Conservation (phyloP, 768 basidiomycete species). For the Fomitopsis serialis region DNA sequence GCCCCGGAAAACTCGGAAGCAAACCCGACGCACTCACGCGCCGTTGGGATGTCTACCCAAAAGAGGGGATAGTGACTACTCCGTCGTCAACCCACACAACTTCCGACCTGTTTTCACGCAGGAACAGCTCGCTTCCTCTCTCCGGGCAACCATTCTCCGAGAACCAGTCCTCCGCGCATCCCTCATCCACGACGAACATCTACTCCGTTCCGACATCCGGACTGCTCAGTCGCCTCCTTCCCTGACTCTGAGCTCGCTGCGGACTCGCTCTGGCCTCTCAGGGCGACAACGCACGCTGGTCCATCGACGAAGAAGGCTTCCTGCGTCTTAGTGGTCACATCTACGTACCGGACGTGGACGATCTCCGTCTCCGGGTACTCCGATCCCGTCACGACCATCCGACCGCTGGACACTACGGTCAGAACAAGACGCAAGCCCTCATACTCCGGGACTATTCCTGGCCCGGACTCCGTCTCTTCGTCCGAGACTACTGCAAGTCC, state of each 20-base stretch:
- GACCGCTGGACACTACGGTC: constrained; percentile 37
- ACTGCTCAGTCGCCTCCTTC: background rate
- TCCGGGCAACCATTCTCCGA: constrained; percentile 13
- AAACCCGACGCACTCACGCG: constrained; percentile 19
- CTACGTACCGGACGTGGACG: constrained; percentile 24
- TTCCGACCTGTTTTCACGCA: constrained; percentile 24
- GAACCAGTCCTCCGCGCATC: no score
- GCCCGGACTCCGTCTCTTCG: constrained; percentile 24
- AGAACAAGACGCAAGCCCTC: constrained; percentile 24
- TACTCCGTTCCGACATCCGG: constrained; percentile 15
- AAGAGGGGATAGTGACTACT: constrained; percentile 18
- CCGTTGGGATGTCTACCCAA: constrained; percentile 17
- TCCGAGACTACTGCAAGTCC: constrained; percentile 25
- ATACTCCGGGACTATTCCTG: constrained; percentile 35
- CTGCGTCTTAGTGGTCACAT: constrained; percentile 22
- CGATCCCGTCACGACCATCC: constrained; percentile 30
- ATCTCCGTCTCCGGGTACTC: constrained; percentile 26
- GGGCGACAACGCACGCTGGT: background rate
- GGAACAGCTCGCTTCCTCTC: constrained; percentile 16
- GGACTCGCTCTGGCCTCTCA: background rate
- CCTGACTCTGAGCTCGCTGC: constrained; percentile 3
- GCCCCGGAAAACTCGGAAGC: constrained; percentile 20
- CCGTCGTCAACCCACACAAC: constrained; percentile 21
- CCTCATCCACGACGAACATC: constrained; percentile 18
- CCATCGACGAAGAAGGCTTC: constrained; percentile 5